Base-by-base conservation (phyloP, 306 rosid species). In the Pueraria montana region DNA sequence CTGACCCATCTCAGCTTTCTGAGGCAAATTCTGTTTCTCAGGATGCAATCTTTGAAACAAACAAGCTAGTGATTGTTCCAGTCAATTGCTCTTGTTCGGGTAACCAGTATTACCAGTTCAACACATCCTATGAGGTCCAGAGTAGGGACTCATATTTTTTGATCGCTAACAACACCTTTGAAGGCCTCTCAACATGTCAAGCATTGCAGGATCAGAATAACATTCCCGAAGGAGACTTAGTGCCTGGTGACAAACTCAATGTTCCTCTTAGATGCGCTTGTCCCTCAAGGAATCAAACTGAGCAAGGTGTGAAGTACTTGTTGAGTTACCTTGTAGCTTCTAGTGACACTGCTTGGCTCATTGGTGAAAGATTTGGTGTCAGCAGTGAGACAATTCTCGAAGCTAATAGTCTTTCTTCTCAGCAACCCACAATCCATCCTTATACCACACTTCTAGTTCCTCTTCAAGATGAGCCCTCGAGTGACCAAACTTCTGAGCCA, bases 181-280 rank as follows among this genome's bases (percentile, higher is more conserved):
- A 91, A 84, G 93, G 91, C 77, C 89, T 92, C 23, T 86, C 93
- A 4, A 91, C 92, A 8, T 92, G 97, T 48, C 97, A 91, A 81
- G 88, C 95, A 50, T 24, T 92, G 36, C 3, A 12, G 36, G 5
- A 83, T 11, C 88, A 92, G 61, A 88, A 79, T 40, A 14, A 55
- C 23, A 67, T 78, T 84, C 59, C 59, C 30, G 59, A 52, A 9
- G 20, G 30, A 23, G 17, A 20, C 23, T 27, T 89, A 8, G 1
- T 0, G 10, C 0, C 58, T 26, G 95, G 93, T 43, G 50, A 66
- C 4, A 78, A 40, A 18, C 73, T 92, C 21, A 72, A 1, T 45
- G 88, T 89, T 68, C 92, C 93, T 84, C 95, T 92, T 77, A 84
- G 93, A 89, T 92, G 97, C 48, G 97, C 95, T 80, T 91, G 97